phyloP scores from a whole-genome alignment of 805 yeast genomes.

The Torulaspora microellipsoides region DNA sequence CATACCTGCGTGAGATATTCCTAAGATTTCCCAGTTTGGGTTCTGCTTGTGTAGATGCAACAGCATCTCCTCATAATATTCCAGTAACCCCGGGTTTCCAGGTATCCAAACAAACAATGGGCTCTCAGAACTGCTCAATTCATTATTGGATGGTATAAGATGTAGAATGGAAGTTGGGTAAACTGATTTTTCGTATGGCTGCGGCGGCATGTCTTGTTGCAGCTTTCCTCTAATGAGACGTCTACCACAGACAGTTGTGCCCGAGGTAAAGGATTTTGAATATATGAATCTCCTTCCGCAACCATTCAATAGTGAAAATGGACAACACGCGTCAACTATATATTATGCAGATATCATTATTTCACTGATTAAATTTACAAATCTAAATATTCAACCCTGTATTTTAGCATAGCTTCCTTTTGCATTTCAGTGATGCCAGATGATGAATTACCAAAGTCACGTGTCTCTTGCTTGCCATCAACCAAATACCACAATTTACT shows the following conservation, averaged over 20 bases:
- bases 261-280: too few species aligned
- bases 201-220: constrained; percentile 6
- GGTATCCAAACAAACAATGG: constrained; percentile 58
- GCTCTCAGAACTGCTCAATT: not conserved
- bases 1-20: constrained; percentile 66
- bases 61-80: constrained; percentile 57
- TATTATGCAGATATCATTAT: too few species aligned
- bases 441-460: constrained; percentile 6
- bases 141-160: constrained; percentile 4
- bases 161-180: constrained; percentile 24
- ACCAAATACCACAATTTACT: constrained; percentile 29
- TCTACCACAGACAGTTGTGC: too few species aligned
- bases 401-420: constrained; percentile 21
- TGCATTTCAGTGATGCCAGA: constrained; percentile 7
- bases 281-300: too few species aligned
- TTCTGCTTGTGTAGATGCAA: constrained; percentile 37
- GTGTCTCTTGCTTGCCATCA: constrained; percentile 19
- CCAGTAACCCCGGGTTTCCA: constrained; percentile 73
- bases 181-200: constrained; percentile 8
- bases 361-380: constrained; percentile 2
- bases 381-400: constrained; percentile 32
- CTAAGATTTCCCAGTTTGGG: constrained; percentile 49
- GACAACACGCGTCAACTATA: too few species aligned
- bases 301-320: too few species aligned
- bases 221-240: too few species aligned